A percentile compares a stretch with the other conserved stretches of the same genome.
phyloP scores from a whole-genome alignment of 164 flowering plant genomes.

The Euptelea pleiosperma region DNA sequence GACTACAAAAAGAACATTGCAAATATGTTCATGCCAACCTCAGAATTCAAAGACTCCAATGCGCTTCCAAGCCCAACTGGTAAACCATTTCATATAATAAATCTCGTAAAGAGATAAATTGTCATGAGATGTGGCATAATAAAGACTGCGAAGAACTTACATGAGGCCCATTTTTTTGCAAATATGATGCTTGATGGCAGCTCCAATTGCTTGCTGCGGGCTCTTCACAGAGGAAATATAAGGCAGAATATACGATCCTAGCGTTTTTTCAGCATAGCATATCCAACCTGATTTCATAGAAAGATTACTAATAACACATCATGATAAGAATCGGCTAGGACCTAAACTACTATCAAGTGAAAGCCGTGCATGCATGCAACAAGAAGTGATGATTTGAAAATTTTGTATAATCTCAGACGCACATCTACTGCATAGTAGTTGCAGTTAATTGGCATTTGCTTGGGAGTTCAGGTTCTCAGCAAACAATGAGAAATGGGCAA shows the following conservation, averaged over 20 bases:
- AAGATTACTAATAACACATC: neutral
- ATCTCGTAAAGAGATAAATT: neutral
- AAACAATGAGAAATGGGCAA: no score
- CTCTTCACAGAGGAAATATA: conserved; percentile 90
- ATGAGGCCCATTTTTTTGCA: conserved; percentile 61
- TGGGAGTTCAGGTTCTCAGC: no score
- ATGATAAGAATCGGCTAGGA: neutral
- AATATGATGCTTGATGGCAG: conserved; percentile 61
- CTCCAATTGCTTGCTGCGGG: conserved; percentile 93
- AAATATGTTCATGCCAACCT: no score
- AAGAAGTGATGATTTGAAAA: neutral
- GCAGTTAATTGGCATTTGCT: no score
- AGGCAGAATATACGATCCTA: conserved; percentile 86
- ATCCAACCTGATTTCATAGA: conserved; percentile 73
- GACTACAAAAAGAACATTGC: no score
- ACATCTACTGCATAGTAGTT: no score
- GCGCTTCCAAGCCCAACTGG: no score
- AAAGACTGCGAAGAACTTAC: conserved; percentile 26
- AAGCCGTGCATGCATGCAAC: no score
- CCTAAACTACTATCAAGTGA: neutral
- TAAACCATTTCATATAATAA: neutral
- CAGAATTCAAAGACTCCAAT: no score
- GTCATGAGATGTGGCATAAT: neutral
- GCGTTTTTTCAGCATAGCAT: conserved; percentile 95
- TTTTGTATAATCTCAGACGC: no score